Evolutionary conservation across 78 protist species (phyloP).

Genomic region (Polysphondylium violaceum): DNA sequence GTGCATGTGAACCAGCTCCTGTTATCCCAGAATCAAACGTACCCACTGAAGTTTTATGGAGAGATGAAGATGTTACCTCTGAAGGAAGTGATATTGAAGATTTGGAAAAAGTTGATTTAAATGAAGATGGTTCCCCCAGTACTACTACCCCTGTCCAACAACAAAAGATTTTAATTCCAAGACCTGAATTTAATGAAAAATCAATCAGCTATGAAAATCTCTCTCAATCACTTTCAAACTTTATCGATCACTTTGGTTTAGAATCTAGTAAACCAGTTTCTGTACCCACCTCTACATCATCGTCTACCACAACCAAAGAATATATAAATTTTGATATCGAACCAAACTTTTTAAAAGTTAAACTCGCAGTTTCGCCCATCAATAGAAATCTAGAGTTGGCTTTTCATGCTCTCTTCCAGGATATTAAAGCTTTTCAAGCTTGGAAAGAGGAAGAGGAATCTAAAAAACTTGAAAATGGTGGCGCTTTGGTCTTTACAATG

Average conservation of each 20-base stretch:
- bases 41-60: constrained; percentile 60
- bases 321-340: constrained; percentile 12
- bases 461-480: background rate
- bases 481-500: background rate
- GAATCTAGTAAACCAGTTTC: constrained; percentile 5
- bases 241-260: constrained; percentile 56
- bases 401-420: constrained; percentile 71
- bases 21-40: constrained; percentile 20
- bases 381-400: constrained; percentile 61
- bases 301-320: no score
- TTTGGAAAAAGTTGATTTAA: constrained; percentile 1
- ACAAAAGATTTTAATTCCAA: background rate
- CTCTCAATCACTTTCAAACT: background rate
- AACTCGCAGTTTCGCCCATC: constrained; percentile 22
- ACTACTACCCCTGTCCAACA: background rate
- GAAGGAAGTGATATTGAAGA: constrained; percentile 75
- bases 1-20: background rate
- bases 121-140: background rate
- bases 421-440: constrained; percentile 34
- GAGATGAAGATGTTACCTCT: constrained; percentile 69
- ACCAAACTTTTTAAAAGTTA: background rate
- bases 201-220: background rate
- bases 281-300: no score
- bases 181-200: constrained; percentile 43
- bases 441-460: constrained; percentile 65